Evolutionary conservation across 257 asterid species (phyloP).

Genomic region (Nicotiana paniculata): DNA sequence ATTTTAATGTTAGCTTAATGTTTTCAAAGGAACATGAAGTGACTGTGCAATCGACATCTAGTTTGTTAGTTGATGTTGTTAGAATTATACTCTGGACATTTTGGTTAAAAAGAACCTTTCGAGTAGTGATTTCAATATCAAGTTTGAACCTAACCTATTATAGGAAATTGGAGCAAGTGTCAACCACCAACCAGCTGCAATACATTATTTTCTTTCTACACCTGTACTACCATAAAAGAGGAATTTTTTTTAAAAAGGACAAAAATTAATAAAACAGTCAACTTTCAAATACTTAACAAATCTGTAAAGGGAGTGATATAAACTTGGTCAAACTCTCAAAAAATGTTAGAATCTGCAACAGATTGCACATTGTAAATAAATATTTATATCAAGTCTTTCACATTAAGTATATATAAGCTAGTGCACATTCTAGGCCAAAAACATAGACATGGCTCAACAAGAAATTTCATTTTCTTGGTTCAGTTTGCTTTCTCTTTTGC

Average conservation of each 20-base stretch:
- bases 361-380: neutral
- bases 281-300: neutral
- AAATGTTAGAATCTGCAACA: neutral
- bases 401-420: neutral
- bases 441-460: conserved; percentile 8
- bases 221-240: neutral
- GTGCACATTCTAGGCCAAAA: neutral
- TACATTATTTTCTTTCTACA: neutral
- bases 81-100: conserved; percentile 11
- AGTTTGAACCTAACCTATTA: conserved; percentile 33
- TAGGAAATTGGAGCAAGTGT: conserved; percentile 12
- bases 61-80: neutral
- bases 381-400: neutral
- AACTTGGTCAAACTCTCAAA: neutral
- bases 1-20: no score
- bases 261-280: neutral
- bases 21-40: neutral
- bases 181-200: conserved; percentile 22
- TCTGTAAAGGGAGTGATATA: neutral
- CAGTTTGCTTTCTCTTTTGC: conserved; percentile 6
- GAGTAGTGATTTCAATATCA: conserved; percentile 14
- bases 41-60: neutral
- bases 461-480: neutral
- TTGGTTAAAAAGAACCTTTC: conserved; percentile 19
- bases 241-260: neutral